Evolutionary conservation across 2,329 filamentous ascomycete genomes (phyloP).

Genomic region (Diaporthe destruens): DNA sequence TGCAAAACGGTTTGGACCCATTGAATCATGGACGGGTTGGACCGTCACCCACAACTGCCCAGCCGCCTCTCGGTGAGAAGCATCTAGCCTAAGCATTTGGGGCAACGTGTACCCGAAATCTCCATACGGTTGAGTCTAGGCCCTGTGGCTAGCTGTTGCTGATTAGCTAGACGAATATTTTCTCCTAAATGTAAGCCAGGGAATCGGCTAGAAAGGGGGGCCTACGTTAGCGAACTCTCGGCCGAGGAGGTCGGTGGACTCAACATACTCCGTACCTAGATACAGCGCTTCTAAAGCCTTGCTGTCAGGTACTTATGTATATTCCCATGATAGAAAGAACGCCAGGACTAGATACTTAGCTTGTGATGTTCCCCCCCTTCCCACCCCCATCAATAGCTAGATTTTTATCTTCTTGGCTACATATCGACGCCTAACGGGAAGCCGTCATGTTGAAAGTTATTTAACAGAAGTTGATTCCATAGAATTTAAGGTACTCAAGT

Average conservation of each 20-base stretch:
- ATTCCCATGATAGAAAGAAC: no score
- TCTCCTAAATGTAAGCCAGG: neutral
- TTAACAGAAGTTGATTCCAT: no score
- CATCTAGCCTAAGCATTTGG: neutral
- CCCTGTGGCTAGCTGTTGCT: neutral
- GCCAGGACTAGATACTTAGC: no score
- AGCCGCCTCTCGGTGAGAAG: neutral
- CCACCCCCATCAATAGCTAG: no score
- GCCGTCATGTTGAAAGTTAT: no score
- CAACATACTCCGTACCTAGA: no score
- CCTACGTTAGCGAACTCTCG: neutral
- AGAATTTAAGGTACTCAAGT: no score
- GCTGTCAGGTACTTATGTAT: no score
- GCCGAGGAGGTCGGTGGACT: neutral
- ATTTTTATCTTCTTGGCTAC: no score
- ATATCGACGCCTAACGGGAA: no score
- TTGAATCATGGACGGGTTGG: slow-evolving; percentile 3
- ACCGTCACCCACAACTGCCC: neutral
- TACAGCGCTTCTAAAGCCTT: no score
- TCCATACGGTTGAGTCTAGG: neutral
- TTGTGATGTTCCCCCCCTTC: no score
- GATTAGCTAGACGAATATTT: neutral
- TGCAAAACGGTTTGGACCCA: neutral
- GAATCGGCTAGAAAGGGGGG: neutral
- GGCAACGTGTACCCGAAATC: neutral